Conservation (phyloP, 2,329 filamentous ascomycete genomes). For the Dryadomyces quercus-mongolicae region DNA sequence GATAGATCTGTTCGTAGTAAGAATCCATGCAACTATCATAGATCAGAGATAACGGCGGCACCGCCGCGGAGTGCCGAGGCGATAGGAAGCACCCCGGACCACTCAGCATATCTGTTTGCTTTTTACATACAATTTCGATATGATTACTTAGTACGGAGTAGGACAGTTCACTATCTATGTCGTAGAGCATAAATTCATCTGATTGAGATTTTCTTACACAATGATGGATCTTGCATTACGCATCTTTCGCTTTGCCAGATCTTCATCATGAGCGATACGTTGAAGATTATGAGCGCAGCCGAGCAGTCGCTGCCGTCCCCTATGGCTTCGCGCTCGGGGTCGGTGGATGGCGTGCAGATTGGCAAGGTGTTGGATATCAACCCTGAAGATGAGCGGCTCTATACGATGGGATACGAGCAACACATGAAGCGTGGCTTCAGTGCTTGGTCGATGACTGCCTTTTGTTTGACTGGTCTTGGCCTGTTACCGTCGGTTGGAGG, state of each 20-base stretch:
- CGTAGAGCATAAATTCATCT: not conserved
- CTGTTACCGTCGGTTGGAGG: conserved; percentile 3
- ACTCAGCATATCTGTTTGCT: too few species aligned
- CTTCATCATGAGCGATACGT: not conserved
- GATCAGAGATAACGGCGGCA: too few species aligned
- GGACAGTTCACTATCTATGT: not conserved
- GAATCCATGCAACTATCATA: too few species aligned
- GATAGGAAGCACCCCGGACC: too few species aligned
- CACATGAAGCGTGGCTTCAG: conserved; percentile 5
- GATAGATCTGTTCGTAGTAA: too few species aligned
- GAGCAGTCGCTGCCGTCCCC: not conserved
- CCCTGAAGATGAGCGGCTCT: conserved; percentile 2
- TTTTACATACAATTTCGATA: not conserved
- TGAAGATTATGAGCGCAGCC: not conserved
- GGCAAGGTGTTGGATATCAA: not conserved
- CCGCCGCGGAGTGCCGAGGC: too few species aligned
- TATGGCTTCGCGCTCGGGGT: not conserved
- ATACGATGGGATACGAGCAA: conserved; percentile 4
- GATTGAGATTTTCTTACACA: not conserved
- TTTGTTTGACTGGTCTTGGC: conserved; percentile 3
- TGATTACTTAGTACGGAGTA: too few species aligned
- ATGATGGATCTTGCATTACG: too few species aligned
- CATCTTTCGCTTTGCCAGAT: not conserved
- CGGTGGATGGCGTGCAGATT: not conserved
- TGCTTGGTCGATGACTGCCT: conserved; percentile 4